These are phyloP conservation scores for Pulicaria dysenterica DNA, from an alignment of 129 eudicot genomes.

Conservation along the genomic window DNA sequence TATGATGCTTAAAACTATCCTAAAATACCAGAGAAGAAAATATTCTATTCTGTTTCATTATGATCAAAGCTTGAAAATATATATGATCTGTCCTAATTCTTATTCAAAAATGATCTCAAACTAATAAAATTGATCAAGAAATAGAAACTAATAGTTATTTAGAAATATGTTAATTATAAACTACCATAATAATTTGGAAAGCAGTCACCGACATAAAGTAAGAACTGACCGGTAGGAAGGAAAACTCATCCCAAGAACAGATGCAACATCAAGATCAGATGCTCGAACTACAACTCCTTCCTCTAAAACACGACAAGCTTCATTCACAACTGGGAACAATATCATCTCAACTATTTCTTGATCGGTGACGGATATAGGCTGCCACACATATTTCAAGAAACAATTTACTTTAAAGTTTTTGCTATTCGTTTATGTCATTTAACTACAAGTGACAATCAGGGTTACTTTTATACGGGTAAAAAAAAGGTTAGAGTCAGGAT, in stretches of 20 bases:
- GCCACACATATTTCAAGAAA: slow-evolving; percentile 29
- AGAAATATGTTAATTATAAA: background rate
- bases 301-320: slow-evolving; percentile 92
- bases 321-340: slow-evolving; percentile 91
- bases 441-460: background rate
- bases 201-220: background rate
- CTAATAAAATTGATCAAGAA: background rate
- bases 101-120: too few species aligned
- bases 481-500: background rate
- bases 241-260: slow-evolving; percentile 98
- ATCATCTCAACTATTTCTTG: slow-evolving; percentile 86
- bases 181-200: background rate
- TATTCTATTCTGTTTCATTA: too few species aligned
- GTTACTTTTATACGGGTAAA: background rate
- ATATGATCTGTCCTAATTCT: too few species aligned
- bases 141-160: background rate
- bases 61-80: too few species aligned
- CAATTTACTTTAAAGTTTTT: slow-evolving; percentile 1
- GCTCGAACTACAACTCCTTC: slow-evolving; percentile 92
- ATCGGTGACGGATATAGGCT: slow-evolving; percentile 79
- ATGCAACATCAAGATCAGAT: slow-evolving; percentile 91
- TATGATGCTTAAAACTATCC: background rate
- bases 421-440: slow-evolving; percentile 2
- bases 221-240: slow-evolving; percentile 88
- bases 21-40: background rate